Percentiles rank a stretch among this genome's conserved stretches.
Conservation (phyloP, 169 alveolate genomes). For the Eimeria tenella region DNA sequence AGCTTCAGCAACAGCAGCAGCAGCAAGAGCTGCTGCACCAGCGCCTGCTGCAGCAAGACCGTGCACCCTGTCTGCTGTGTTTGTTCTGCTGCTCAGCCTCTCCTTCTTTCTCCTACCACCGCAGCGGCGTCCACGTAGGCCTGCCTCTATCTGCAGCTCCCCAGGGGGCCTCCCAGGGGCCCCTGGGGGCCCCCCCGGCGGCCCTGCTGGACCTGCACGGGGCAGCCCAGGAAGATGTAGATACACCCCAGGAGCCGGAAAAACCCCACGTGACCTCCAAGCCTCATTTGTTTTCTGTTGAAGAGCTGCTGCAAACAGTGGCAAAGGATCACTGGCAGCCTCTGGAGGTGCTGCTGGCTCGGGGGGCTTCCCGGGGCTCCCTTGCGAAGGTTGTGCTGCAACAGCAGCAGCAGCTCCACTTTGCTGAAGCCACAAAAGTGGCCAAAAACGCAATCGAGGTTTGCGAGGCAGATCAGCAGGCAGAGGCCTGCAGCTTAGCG, state of each 20-base stretch:
- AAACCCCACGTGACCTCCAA: not conserved
- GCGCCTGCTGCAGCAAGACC: too few species aligned
- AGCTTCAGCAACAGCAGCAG: too few species aligned
- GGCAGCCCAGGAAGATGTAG: not conserved
- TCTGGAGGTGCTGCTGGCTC: not conserved
- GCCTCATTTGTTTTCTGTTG: not conserved
- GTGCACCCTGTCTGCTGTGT: not conserved
- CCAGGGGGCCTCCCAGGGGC: not conserved
- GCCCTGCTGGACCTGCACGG: too few species aligned
- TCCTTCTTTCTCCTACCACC: not conserved
- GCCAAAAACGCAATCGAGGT: not conserved
- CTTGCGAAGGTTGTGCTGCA: not conserved
- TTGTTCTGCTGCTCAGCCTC: not conserved
- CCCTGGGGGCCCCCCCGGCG: too few species aligned
- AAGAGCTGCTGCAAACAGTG: not conserved
- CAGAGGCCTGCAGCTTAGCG: not conserved
- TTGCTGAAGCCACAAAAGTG: not conserved
- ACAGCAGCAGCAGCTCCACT: constrained; percentile 23
- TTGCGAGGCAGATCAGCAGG: not conserved
- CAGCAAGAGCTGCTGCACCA: not conserved
- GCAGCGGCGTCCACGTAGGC: not conserved
- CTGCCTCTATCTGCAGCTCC: not conserved
- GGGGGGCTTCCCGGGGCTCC: constrained; percentile 34
- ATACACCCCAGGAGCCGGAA: not conserved
- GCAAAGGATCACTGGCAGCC: not conserved